Base-by-base conservation (phyloP, 352 stramenopile genomes). In the Phytophthora litchii region DNA sequence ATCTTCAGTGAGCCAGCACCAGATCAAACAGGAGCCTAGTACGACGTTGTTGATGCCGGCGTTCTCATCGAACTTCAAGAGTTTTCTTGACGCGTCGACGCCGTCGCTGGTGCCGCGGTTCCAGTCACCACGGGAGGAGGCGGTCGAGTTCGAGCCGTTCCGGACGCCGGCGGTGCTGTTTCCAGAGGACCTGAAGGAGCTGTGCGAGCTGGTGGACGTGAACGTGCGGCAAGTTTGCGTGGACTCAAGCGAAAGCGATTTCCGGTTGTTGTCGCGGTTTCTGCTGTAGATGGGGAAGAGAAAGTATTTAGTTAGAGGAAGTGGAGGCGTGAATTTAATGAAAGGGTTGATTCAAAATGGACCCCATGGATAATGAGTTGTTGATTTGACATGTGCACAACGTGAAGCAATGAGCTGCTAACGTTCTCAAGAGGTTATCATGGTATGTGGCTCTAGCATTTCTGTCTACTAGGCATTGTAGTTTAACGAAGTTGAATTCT, bases 111-210 rank as follows among this genome's bases (percentile, higher is more conserved):
- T 7, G 36, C 11, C 36, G 31, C 48, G 44, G 14, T 56, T 60
- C 43, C 44, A 49, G 19, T 74, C 71, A 2, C 67, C 67, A 0
- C 46, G 70, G 1, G 62, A 65, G 21, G 70, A 72, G 13, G 35
- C 50, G 16, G 31, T 56, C 37, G 56, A 60, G 14, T 29, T 79
- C 12, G 71, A 79, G 55, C 71, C 71, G 11, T 79, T 79, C 48
- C 63, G 59, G 8, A 59, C 59, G 14, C 71, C 71, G 1, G 59
- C 67, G 23, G 57, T 59, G 35, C 55, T 79, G 31, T 74, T 69
- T 23, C 56, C 70, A 17, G 71, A 76, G 23, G 71, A 79, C 49
- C 63, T 79, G 23, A 63, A 74, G 36, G 71, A 76, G 59, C 59
- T 79, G 27, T 59, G 48, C 6, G 67, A 67, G 48, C 64, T 79